Evolutionary conservation across 176 grass and related monocot genomes (phyloP).

Genomic region (Oryza meyeriana): DNA sequence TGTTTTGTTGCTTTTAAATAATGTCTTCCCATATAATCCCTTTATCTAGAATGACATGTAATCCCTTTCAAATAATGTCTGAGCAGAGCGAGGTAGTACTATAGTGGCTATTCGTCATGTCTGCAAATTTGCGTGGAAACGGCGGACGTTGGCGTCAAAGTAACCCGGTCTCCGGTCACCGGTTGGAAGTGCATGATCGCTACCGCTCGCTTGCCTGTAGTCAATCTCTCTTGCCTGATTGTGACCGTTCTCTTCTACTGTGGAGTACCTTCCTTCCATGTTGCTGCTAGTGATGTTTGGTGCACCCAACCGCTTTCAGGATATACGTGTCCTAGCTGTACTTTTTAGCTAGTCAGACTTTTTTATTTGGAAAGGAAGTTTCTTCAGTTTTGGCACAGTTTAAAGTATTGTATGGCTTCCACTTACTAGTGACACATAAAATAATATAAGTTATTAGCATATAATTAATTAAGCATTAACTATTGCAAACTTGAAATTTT

Average conservation of each 20-base stretch:
- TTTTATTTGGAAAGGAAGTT: not conserved
- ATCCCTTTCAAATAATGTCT: no score
- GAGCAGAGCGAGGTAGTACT: no score
- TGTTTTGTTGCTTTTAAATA: no score
- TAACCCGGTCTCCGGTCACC: not conserved
- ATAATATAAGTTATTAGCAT: no score
- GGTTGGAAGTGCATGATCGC: not conserved
- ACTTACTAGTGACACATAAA: no score
- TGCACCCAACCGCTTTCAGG: not conserved
- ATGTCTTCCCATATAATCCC: no score
- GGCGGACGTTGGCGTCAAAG: not conserved
- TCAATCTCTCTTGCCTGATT: not conserved
- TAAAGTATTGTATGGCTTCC: no score
- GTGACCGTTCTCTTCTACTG: not conserved
- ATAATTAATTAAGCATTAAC: no score
- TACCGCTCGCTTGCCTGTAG: not conserved
- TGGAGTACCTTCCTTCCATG: not conserved
- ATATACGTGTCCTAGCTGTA: not conserved
- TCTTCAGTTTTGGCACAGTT: no score
- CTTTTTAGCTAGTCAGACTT: not conserved
- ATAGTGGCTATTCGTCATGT: not conserved
- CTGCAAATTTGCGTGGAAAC: not conserved
- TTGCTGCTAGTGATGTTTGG: conserved; percentile 27
- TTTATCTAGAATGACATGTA: no score
- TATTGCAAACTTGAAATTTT: no score